Evolutionary conservation across 1,139 yeast species (phyloP), one percentile per base, ranked within the genome.

Genomic region (Magnusiomyces starmeri): DNA sequence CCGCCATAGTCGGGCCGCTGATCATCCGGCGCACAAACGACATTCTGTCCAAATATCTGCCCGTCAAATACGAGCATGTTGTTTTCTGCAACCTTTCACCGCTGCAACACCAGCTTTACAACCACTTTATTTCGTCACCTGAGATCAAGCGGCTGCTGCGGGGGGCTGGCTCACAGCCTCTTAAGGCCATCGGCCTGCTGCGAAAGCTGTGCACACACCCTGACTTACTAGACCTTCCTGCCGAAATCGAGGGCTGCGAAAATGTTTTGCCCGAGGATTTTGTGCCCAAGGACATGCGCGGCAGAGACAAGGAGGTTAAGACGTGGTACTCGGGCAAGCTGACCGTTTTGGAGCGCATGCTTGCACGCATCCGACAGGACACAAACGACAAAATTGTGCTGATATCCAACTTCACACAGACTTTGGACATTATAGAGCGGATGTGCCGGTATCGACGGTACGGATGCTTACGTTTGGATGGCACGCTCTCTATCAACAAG

Each of bases 11-110:
- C 1, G 86, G 92, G 44, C 85, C 83, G 60, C 89, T 90, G 65
- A 92, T 94, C 65, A 94, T 92, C 56, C 78, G 99, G 65, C 81
- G 99, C 65, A 90, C 98, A 0, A 92, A 92, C 69, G 98, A 94
- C 68, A 87, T 92, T 60, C 74, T 92, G 55, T 85, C 97, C 43
- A 92, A 92, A 68, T 92, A 92, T 64, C 74, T 92, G 54, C 98
- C 98, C 0, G 87, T 94, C 59, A 92, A 92, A 67, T 90, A 89
- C 66, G 99, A 92, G 66, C 96, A 92, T 67, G 98, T 92, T 43
- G 83, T 92, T 16, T 92, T 92, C 66, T 90, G 95, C 54, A 84
- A 83, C 29, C 72, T 92, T 53, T 78, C 94, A 1, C 89, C 89
- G 1, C 76, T 90, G 71, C 99, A 92, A 67, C 72, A 74, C 52